Percentiles rank a stretch among this genome's conserved stretches.
phyloP scores from a whole-genome alignment of 257 asterid genomes.

The Solanum pinnatisectum region DNA sequence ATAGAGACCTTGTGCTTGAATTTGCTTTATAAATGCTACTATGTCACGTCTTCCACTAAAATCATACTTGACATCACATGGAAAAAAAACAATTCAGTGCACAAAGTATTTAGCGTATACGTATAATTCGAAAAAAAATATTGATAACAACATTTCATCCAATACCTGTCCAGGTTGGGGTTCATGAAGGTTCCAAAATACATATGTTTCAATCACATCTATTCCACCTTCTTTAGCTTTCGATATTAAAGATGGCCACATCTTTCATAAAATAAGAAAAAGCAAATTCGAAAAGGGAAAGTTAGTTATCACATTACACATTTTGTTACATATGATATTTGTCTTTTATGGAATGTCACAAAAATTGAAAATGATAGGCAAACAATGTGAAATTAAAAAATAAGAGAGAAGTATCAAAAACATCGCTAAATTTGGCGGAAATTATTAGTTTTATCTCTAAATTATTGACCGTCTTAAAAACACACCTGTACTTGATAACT shows the following conservation, averaged over 20 bases:
- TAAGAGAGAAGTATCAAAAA: background rate
- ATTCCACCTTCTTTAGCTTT: constrained; percentile 76
- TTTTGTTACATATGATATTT: background rate
- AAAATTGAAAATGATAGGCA: background rate
- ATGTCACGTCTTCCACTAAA: constrained; percentile 60
- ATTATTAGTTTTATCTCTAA: no score
- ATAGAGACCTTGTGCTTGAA: constrained; percentile 66
- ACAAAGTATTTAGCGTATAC: background rate
- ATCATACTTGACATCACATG: constrained; percentile 47
- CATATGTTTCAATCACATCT: constrained; percentile 70
- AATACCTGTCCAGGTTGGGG: constrained; percentile 62
- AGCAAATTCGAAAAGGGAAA: background rate
- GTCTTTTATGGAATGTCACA: background rate
- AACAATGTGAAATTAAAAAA: background rate
- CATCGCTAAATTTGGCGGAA: background rate
- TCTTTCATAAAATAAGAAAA: constrained; percentile 20
- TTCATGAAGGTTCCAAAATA: constrained; percentile 86
- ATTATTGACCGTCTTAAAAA: background rate
- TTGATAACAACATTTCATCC: background rate
- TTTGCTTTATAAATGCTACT: constrained; percentile 52
- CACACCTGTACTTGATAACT: background rate
- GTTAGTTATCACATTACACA: background rate
- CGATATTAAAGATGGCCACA: constrained; percentile 74
- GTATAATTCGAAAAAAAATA: background rate
- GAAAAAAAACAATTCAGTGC: background rate